Conservation (phyloP, 345 rosid species). For the Brassica cretica region DNA sequence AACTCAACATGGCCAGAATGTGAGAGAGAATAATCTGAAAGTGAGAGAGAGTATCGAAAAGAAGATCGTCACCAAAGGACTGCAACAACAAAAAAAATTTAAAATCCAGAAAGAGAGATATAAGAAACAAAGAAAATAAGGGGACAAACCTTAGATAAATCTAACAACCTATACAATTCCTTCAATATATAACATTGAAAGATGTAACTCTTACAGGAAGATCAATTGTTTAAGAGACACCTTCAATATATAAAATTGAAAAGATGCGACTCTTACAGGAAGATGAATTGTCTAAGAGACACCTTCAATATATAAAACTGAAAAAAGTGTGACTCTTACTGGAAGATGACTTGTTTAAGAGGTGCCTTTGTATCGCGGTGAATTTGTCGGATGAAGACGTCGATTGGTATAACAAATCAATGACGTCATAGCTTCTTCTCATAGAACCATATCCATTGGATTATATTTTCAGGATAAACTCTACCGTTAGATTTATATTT, state of each 20-base stretch:
- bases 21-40: not conserved
- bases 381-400: too few species aligned
- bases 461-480: not conserved
- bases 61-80: not conserved
- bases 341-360: too few species aligned
- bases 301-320: too few species aligned
- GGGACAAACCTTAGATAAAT: not conserved
- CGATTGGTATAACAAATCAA: too few species aligned
- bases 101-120: not conserved
- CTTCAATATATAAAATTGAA: not conserved
- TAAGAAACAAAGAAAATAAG: too few species aligned
- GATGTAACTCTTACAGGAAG: not conserved
- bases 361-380: too few species aligned
- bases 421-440: too few species aligned
- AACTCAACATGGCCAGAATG: not conserved
- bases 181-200: not conserved
- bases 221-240: not conserved
- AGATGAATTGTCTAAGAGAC: not conserved
- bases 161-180: not conserved
- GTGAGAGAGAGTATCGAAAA: not conserved
- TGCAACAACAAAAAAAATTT: not conserved
- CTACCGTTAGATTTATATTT: not conserved
- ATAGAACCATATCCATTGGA: not conserved
- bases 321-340: too few species aligned
- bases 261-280: not conserved